These are phyloP conservation scores for Penicillium paneum DNA, from an alignment of 2,329 filamentous ascomycete genomes.

Conservation along the genomic window DNA sequence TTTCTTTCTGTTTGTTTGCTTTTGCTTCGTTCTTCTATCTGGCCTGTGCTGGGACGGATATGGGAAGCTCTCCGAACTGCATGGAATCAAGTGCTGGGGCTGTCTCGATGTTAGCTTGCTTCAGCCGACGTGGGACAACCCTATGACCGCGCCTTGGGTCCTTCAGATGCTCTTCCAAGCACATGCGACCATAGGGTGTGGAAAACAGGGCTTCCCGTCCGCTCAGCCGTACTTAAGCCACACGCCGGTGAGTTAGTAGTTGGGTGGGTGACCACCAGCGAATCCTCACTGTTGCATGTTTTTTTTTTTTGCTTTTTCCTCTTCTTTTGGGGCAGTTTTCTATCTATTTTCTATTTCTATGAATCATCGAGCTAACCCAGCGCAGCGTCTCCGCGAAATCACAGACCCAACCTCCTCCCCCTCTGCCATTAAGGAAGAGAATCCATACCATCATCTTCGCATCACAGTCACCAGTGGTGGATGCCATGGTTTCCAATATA, in stretches of 20 bases:
- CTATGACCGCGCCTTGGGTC: conserved; percentile 14
- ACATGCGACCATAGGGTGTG: conserved; percentile 48
- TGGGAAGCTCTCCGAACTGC: background rate
- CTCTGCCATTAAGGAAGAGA: conserved; percentile 45
- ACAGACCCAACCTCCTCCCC: conserved; percentile 51
- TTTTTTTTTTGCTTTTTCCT: conserved; percentile 19
- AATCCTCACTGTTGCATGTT: conserved; percentile 47
- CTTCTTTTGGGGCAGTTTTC: background rate
- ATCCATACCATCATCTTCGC: conserved; percentile 80
- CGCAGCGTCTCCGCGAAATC: conserved; percentile 68
- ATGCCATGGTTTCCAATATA: conserved; percentile 96
- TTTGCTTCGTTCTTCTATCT: background rate
- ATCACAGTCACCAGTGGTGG: conserved; percentile 90
- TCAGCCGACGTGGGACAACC: background rate
- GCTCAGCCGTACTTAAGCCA: conserved; percentile 48
- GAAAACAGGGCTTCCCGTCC: conserved; percentile 48
- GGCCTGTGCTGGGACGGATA: background rate
- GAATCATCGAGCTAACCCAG: conserved; percentile 15
- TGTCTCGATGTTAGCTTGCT: background rate
- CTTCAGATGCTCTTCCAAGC: conserved; percentile 1
- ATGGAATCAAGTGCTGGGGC: background rate
- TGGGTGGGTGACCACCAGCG: conserved; percentile 48
- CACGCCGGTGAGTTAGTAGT: conserved; percentile 47
- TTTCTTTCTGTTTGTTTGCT: background rate
- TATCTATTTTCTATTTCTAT: background rate